A percentile compares a stretch with the other conserved stretches of the same genome.
These are phyloP conservation scores for Saccharomyces hybrid DNA, from an alignment of 1,139 yeast genomes.

Conservation along the genomic window DNA sequence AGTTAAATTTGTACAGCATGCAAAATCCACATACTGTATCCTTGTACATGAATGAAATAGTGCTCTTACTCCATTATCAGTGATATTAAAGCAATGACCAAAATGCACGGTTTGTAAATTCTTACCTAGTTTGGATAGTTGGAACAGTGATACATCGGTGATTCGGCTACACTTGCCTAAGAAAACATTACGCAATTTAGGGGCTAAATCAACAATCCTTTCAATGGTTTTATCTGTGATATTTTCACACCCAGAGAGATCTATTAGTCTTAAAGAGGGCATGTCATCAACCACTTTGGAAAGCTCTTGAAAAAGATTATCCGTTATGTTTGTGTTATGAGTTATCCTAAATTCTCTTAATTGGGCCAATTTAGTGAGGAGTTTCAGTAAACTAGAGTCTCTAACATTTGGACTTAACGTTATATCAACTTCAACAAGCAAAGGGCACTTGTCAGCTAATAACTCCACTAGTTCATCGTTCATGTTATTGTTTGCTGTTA, in stretches of 20 bases:
- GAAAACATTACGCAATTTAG: constrained; percentile 78
- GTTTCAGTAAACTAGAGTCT: constrained; percentile 49
- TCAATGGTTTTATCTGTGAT: constrained; percentile 76
- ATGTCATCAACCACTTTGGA: constrained; percentile 27
- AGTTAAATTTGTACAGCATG: constrained; percentile 87
- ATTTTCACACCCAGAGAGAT: constrained; percentile 76
- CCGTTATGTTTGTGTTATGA: constrained; percentile 63
- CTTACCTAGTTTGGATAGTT: constrained; percentile 67
- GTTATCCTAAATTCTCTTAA: constrained; percentile 80
- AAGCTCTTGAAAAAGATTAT: constrained; percentile 34
- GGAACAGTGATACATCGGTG: constrained; percentile 72
- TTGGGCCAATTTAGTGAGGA: constrained; percentile 59
- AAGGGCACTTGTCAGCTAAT: constrained; percentile 62
- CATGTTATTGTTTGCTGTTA: constrained; percentile 62
- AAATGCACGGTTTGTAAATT: constrained; percentile 83
- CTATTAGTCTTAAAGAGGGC: constrained; percentile 64
- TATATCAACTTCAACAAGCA: constrained; percentile 82
- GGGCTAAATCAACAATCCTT: constrained; percentile 66
- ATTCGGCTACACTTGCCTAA: constrained; percentile 83
- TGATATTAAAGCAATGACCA: constrained; percentile 87
- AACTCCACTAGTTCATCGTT: constrained; percentile 57
- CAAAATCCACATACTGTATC: constrained; percentile 87
- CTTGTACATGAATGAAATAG: constrained; percentile 75
- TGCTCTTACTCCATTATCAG: constrained; percentile 77
- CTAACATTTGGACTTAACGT: constrained; percentile 74